Conservation (phyloP, 2,329 filamentous ascomycete species). For the Beauveria varroae region DNA sequence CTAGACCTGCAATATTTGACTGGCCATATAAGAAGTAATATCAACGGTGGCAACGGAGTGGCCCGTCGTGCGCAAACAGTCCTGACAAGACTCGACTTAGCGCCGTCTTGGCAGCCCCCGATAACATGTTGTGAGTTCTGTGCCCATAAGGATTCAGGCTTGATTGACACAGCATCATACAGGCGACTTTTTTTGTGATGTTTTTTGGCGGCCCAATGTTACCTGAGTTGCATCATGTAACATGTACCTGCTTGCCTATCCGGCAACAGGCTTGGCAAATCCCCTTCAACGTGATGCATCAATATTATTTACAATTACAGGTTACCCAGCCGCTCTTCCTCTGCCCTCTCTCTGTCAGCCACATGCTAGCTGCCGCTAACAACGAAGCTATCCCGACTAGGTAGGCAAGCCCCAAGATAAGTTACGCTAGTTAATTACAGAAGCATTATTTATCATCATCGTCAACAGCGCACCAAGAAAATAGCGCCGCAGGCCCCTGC, state of each 20-base stretch:
- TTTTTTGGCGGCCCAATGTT: background rate
- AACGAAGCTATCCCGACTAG: background rate
- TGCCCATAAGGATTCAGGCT: no score
- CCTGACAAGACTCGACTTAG: background rate
- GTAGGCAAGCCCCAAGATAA: background rate
- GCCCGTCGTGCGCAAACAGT: background rate
- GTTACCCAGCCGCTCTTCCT: no score
- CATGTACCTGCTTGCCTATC: background rate
- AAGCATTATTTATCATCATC: background rate
- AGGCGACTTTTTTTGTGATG: no score
- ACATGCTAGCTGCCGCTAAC: background rate
- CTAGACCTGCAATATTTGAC: no score
- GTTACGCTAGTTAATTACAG: background rate
- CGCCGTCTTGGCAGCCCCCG: conserved; percentile 9
- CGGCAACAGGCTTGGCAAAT: background rate
- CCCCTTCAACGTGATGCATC: background rate
- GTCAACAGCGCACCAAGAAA: background rate
- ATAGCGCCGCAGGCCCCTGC: background rate
- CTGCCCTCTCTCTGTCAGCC: background rate
- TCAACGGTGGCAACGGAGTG: background rate
- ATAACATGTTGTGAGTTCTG: background rate
- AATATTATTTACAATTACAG: no score
- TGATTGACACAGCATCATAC: no score
- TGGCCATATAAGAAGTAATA: background rate
- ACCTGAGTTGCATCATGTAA: background rate